Evolutionary conservation across 2,329 filamentous ascomycete genomes (phyloP), one percentile per base, ranked within the genome.

Genomic region (Setomelanomma holmii): DNA sequence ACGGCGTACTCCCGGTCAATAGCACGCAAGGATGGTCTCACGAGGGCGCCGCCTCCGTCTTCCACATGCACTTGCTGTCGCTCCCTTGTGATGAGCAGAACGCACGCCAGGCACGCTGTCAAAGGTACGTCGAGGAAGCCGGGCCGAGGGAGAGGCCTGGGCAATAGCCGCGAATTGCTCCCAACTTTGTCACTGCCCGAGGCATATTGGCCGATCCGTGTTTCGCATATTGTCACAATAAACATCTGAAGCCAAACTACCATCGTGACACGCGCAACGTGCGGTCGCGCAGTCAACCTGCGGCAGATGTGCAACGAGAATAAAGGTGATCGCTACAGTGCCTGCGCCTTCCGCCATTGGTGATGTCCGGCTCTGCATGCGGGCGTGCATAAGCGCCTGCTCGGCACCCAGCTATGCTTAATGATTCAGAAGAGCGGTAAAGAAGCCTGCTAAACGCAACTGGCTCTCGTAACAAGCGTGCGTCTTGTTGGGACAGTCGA

Each of bases 341-440:
- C 40, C 49, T 54, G 56, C 49, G 53, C 49, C 44, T 50, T 60
- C 56, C 60, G 64, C 62, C 52, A 72, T 69, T 69, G 67, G 68
- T 64, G 59, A 54, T 56, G 49, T 40, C 46, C 54, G 41, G 51
- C 56, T 55, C 55, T 66, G 64, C 69, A 71, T 59, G 50, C 54
- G 45, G 48, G 58, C 63, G 55, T 73, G 71, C 71, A 72, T 74
- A 72, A 74, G 71, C 70, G 71, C 68, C 45, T 58, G 43, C 59
- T 62, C 56, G 61, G 56, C 60, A 56, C 49, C 64, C 62, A 53
- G 41, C 53, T 59, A 50, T 49, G 51, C 44, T 52, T 53, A 58
- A 65, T 69, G 67, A 69, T 73, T 71, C 71, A 72, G 65, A 73
- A 74, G 63, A 72, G 72, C 72, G 72, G 72, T 75, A 72, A 70